Base-by-base conservation (phyloP, 768 basidiomycete genomes). In the Amanita polypyramis region DNA sequence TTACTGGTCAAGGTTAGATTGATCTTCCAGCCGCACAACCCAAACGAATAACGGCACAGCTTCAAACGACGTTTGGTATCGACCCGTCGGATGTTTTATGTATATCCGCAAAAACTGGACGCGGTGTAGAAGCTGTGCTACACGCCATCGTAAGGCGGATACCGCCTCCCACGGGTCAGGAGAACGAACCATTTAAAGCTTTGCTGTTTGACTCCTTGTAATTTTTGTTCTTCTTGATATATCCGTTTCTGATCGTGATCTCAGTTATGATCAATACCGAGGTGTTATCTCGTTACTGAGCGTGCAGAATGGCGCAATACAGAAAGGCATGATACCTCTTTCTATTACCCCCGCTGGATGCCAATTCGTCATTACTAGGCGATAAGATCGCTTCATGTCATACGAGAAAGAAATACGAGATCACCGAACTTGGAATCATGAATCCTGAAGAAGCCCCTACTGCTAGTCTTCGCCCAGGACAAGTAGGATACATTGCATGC, bases 131-230 rank as follows among this genome's bases (percentile, higher is more conserved):
- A 34, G 64, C 66, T 4, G 81, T 99, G 2, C 69, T 99, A 39
- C 67, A 75, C 50, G 87, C 87, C 14, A 86, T 98, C 46, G 67
- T 96, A 12, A 75, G 85, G 47, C 79, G 84, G 19, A 80, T 98
- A 56, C 94, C 95, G 2, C 75, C 93, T 7, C 96, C 95, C 5
- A 59, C 57, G 2, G 84, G 82, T 11, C 62, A 64, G 17, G 56
- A 60, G 14, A 63, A 69, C 8, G 70, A 68, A 3, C 80, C 77
- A 40, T 63, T 97, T 10, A 85, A 88, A 56, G 94, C 89, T 0
- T 77, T 98, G 52, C 70, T 96, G 35, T 97, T 99, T 54, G 96
- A 99, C 62, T 94, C 92, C 8, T 78, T 85, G 90, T 93, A 54
- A 79, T 34, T 33, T 19, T 20, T 15, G 9, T 17, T 27, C 23